Percentiles rank a stretch among this genome's conserved stretches.
These are phyloP conservation scores for Gentiana straminea DNA, from an alignment of 257 asterid species.

Conservation along the genomic window DNA sequence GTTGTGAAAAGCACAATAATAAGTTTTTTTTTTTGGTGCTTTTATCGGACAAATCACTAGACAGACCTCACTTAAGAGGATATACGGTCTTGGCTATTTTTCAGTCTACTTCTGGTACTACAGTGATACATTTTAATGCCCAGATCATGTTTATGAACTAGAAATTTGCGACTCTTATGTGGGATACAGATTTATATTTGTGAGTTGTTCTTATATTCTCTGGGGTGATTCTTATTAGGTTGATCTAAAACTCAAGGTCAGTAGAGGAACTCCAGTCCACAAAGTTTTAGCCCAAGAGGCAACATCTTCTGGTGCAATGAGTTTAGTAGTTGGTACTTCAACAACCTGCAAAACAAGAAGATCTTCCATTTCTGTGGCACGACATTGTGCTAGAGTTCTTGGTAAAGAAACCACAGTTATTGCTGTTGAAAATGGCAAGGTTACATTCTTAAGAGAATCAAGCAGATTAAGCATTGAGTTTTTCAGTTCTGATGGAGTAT, in stretches of 20 bases:
- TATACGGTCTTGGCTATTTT: too few relatives aligned
- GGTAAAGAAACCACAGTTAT: constrained; percentile 37
- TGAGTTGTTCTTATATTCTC: too few relatives aligned
- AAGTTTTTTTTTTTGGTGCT: too few relatives aligned
- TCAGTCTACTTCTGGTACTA: too few relatives aligned
- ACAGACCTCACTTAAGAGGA: too few relatives aligned
- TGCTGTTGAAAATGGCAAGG: constrained; percentile 72
- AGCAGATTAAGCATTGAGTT: constrained; percentile 16
- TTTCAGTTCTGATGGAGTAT: constrained; percentile 20
- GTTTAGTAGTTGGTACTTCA: constrained; percentile 64
- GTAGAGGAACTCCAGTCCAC: constrained; percentile 68
- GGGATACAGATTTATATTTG: too few relatives aligned
- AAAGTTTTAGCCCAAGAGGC: constrained; percentile 57
- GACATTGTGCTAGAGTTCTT: constrained; percentile 65
- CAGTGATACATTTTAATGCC: too few relatives aligned
- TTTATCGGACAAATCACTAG: too few relatives aligned
- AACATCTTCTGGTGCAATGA: constrained; percentile 45
- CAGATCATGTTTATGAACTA: too few relatives aligned
- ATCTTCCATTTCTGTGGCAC: constrained; percentile 64
- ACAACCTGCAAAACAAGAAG: constrained; percentile 36
- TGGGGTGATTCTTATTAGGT: constrained; percentile 29
- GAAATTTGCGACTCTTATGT: too few relatives aligned
- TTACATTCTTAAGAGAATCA: constrained; percentile 43
- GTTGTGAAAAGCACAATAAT: too few relatives aligned
- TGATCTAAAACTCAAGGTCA: constrained; percentile 78